These are phyloP conservation scores for Amphibolis antarctica DNA, from an alignment of 106 monocot genomes.

Conservation along the genomic window DNA sequence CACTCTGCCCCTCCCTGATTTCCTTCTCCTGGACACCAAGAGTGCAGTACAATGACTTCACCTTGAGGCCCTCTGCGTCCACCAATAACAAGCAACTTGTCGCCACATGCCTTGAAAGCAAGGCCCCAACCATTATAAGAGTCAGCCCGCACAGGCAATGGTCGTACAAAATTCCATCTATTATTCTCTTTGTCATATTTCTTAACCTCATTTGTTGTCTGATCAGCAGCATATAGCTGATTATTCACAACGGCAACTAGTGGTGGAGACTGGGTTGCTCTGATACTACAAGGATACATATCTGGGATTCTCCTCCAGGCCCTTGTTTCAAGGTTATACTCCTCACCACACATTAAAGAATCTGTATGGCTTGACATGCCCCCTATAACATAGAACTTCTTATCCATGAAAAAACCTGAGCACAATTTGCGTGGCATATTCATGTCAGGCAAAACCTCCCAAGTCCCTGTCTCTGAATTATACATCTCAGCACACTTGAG, in stretches of 20 bases:
- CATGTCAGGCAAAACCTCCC: slow-evolving; percentile 72
- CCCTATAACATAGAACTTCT: slow-evolving; percentile 82
- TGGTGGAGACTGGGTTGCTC: slow-evolving; percentile 68
- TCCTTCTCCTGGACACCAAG: slow-evolving; percentile 59
- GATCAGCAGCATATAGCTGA: slow-evolving; percentile 76
- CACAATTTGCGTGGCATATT: slow-evolving; percentile 55
- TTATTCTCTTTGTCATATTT: slow-evolving; percentile 74
- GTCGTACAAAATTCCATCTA: slow-evolving; percentile 53
- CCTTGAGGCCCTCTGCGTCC: slow-evolving; percentile 56
- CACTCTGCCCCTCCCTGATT: slow-evolving; percentile 34
- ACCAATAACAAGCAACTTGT: slow-evolving; percentile 58
- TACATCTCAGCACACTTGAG: slow-evolving; percentile 71
- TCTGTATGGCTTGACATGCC: slow-evolving; percentile 59
- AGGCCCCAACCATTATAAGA: slow-evolving; percentile 85
- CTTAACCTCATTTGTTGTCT: slow-evolving; percentile 54
- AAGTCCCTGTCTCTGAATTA: slow-evolving; percentile 51
- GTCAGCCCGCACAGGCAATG: slow-evolving; percentile 68
- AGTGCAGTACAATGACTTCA: slow-evolving; percentile 55
- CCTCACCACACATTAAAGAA: slow-evolving; percentile 76
- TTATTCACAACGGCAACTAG: slow-evolving; percentile 87
- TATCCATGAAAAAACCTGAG: slow-evolving; percentile 88
- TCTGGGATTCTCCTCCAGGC: slow-evolving; percentile 55
- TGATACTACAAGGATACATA: slow-evolving; percentile 64
- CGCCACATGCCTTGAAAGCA: slow-evolving; percentile 76
- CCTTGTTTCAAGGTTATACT: slow-evolving; percentile 56